phyloP scores from a whole-genome alignment of 306 rosid genomes.

The Citrullus mucosospermus region DNA sequence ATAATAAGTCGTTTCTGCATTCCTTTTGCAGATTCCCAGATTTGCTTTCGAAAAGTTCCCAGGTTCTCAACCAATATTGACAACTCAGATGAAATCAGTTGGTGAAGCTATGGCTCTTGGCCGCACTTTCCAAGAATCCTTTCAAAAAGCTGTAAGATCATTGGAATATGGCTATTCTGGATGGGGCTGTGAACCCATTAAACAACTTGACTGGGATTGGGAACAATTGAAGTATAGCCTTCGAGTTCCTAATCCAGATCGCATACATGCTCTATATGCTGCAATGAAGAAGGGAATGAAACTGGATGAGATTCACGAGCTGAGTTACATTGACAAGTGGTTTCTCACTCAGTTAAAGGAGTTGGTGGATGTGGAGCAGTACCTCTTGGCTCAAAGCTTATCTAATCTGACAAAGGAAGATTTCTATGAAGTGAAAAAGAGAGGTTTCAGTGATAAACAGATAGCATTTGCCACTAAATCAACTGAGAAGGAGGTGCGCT shows the following conservation, averaged over 20 bases:
- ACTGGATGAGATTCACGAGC: slow-evolving; percentile 63
- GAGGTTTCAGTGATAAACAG: slow-evolving; percentile 96
- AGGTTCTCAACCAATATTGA: slow-evolving; percentile 82
- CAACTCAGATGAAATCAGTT: slow-evolving; percentile 97
- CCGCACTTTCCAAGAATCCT: slow-evolving; percentile 89
- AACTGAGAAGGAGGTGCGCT: slow-evolving; percentile 62
- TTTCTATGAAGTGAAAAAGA: slow-evolving; percentile 72
- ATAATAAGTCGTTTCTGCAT: not conserved
- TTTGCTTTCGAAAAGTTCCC: slow-evolving; percentile 97
- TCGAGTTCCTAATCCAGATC: slow-evolving; percentile 89
- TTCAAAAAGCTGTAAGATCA: slow-evolving; percentile 90
- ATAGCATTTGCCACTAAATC: slow-evolving; percentile 89
- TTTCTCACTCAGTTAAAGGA: slow-evolving; percentile 82
- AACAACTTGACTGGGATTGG: slow-evolving; percentile 82
- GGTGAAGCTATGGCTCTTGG: slow-evolving; percentile 97
- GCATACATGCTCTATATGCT: slow-evolving; percentile 79
- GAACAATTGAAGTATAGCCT: slow-evolving; percentile 82
- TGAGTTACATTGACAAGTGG: slow-evolving; percentile 83
- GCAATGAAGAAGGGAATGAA: slow-evolving; percentile 96
- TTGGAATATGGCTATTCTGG: slow-evolving; percentile 76
- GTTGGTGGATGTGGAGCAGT: slow-evolving; percentile 73
- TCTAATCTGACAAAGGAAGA: slow-evolving; percentile 56
- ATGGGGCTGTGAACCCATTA: slow-evolving; percentile 71
- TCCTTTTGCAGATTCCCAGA: slow-evolving; percentile 72
- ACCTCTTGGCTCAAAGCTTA: slow-evolving; percentile 42